Evolutionary conservation across 2,329 filamentous ascomycete genomes (phyloP), one percentile per base, ranked within the genome.

Genomic region (Colletotrichum tanaceti): DNA sequence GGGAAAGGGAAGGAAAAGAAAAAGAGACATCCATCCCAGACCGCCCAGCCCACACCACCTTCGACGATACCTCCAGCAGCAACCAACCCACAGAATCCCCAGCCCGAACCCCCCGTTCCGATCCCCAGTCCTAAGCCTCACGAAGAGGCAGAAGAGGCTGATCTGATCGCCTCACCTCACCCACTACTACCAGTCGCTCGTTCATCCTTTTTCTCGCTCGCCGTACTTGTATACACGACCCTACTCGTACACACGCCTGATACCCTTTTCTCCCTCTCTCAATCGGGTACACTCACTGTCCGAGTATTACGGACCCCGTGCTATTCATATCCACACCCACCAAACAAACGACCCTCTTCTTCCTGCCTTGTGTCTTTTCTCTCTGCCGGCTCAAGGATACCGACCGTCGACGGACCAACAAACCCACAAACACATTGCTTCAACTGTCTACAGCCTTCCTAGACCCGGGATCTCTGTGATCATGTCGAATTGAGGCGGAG

Each of bases 371-470:
- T 38, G 13, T 58, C 14, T 52, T 35, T 54, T 50, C 38, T 52
- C 52, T 63, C 64, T 63, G 59, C 64, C 59, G 52, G 52, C 38
- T 16, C 62, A 60, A 55, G 58, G 44, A 49, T 28, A 55, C 60
- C 60, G 39, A 16, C 20, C 60, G 39, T 32, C 49, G 28, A 59
- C 57, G 35, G 44, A 47, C 57, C 43, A 44, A 47, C 32, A 35
- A 16, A 38, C 41, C 22, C 28, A 55, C 24, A 20, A 22, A 28
- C 28, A 38, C 50, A 32, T 58, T 67, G 46, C 59, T n/a, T 55
- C 44, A 35, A 44, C 58, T 52, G 50, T 39, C 53, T 43, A 52
- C 43, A 65, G 3, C 7, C 32, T 2, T 35, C 44, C 58, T 39
- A 11, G 35, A 5, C 52, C 41, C 55, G 38, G 18, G 66, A 54